phyloP scores from a whole-genome alignment of 2,329 filamentous ascomycete species.

The Ceratocystis harringtonii region DNA sequence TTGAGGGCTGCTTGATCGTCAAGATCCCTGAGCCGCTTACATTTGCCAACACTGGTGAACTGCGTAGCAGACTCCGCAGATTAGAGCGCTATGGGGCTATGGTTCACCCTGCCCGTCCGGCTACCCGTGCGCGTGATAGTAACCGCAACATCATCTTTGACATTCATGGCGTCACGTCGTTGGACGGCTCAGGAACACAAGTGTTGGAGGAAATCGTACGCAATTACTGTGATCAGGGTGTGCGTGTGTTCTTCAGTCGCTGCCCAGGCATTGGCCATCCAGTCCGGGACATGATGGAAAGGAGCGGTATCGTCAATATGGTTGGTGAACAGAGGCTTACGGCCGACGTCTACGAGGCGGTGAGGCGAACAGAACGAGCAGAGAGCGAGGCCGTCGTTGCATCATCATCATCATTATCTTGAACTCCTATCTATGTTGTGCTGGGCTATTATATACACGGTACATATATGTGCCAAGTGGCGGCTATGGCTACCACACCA shows the following conservation, averaged over 20 bases:
- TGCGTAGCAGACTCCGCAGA: constrained; percentile 68
- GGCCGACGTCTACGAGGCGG: constrained; percentile 65
- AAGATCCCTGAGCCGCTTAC: constrained; percentile 96
- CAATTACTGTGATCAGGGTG: constrained; percentile 60
- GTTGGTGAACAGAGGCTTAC: constrained; percentile 68
- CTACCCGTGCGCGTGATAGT: constrained; percentile 59
- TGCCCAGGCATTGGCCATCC: constrained; percentile 34
- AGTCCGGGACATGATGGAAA: constrained; percentile 58
- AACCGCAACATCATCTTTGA: constrained; percentile 94
- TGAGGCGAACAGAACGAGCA: constrained; percentile 54
- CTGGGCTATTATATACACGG: not conserved
- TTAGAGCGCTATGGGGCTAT: constrained; percentile 83
- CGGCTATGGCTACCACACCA: too few relatives aligned
- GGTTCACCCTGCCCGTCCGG: constrained; percentile 76
- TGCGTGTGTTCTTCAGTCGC: constrained; percentile 59
- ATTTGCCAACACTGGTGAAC: constrained; percentile 88
- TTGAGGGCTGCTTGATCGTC: constrained; percentile 85
- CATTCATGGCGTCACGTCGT: constrained; percentile 87
- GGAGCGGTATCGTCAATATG: constrained; percentile 70
- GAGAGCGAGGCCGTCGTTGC: not conserved
- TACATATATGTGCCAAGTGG: too few relatives aligned
- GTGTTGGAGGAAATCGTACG: constrained; percentile 81
- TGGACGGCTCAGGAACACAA: constrained; percentile 87
- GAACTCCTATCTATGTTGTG: not conserved
- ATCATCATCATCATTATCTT: not conserved